These are phyloP conservation scores for Phytopythium vexans DNA, from an alignment of 352 stramenopile species.

Conservation along the genomic window DNA sequence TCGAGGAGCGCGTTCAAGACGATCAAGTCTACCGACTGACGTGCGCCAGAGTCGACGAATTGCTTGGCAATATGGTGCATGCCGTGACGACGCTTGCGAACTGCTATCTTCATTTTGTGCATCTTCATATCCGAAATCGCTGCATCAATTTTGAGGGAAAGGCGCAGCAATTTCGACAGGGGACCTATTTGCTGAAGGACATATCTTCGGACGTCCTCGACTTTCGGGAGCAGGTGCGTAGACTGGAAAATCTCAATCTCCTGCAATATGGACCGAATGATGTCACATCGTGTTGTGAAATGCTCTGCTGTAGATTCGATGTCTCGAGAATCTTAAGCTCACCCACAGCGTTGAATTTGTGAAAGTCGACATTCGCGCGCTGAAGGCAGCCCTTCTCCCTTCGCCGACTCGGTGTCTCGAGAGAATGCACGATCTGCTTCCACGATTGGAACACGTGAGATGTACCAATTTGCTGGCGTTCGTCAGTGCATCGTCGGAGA, in stretches of 20 bases:
- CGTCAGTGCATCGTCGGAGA: constrained; percentile 26
- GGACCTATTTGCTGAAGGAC: constrained; percentile 35
- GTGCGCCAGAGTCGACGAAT: constrained; percentile 36
- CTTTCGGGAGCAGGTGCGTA: constrained; percentile 41
- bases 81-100: constrained; percentile 19
- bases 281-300: background rate
- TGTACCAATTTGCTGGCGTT: constrained; percentile 48
- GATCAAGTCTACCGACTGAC: constrained; percentile 28
- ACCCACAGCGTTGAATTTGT: constrained; percentile 37
- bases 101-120: constrained; percentile 31
- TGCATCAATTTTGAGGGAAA: constrained; percentile 46
- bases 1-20: constrained; percentile 34
- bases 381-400: constrained; percentile 37
- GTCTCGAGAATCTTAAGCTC: constrained; percentile 14
- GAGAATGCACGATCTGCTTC: constrained; percentile 32
- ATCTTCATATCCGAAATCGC: constrained; percentile 39
- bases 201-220: constrained; percentile 35
- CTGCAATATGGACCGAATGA: background rate
- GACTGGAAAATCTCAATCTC: constrained; percentile 1
- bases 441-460: constrained; percentile 34
- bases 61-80: constrained; percentile 22
- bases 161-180: constrained; percentile 29
- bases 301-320: constrained; percentile 7
- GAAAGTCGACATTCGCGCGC: constrained; percentile 30
- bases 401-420: constrained; percentile 39